Evolutionary conservation across 1,284 basidiomycete species (phyloP), one percentile per base, ranked within the genome.

Genomic region (Sanguinoderma infundibulare): DNA sequence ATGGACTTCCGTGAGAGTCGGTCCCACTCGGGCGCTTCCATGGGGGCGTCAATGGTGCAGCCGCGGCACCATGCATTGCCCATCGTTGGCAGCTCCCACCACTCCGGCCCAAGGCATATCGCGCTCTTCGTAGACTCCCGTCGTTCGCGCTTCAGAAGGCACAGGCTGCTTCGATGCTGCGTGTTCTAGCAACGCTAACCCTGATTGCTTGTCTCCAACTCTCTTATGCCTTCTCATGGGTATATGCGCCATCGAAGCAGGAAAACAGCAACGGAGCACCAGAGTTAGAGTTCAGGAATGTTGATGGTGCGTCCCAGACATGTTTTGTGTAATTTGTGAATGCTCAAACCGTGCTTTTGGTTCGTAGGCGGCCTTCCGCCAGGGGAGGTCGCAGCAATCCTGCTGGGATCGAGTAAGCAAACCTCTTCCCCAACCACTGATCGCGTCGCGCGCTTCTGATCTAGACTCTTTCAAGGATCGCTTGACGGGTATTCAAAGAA

Each of bases 401-500:
- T 64, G 35, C 52, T 62, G 32, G 60, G 42, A 22, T 58, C 62
- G 8, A 57, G 65, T 66, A 39, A 58, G 65, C 14, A 28, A 20
- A 36, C 32, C 20, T 15, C n/a, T 15, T 28, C 3, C 24, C 10
- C 22, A 32, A 46, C 28, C 42, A 3, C 42, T 26, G 12, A 26
- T 44, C 9, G 10, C 20, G 34, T 30, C 10, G 46, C 42, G 12
- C 24, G 32, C 17, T 38, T 35, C 47, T 55, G 34, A 54, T 32
- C 36, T 28, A 17, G 32, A 39, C 39, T 20, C 0, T 17, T 8
- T 32, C 17, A 36, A 73, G 71, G 61, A 14, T 59, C 65, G 10
- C 56, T 73, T 26, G 64, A 70, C 4, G 46, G 55, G 15, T 73
- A 74, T 57, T 22, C 60, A 5, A 55, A 75, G 24, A 81, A 79